Evolutionary conservation across 306 rosid genomes (phyloP), one percentile per base, ranked within the genome.

Genomic region (Lathyrus oleraceus): DNA sequence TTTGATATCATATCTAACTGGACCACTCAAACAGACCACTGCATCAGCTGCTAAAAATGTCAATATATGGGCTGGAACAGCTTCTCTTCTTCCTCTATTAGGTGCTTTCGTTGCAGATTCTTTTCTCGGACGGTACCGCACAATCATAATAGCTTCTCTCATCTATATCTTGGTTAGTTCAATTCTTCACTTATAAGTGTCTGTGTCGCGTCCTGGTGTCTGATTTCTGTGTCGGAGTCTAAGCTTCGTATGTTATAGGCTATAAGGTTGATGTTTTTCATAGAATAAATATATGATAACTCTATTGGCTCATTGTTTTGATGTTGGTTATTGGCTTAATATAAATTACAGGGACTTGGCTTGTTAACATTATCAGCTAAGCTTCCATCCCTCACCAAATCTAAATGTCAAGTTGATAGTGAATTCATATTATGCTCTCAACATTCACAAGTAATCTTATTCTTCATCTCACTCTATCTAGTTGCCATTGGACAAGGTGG

Each of bases 31-130:
- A 0, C 88, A 86, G 82, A 79, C 62, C 11, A 84, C 82, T 0
- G 91, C 77, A 19, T 14, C 81, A 0, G 91, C 91, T 6, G 91
- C 88, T 1, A 66, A 75, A 72, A 84, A 69, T 63, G 87, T 84
- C 0, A 86, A 84, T 70, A 10, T 77, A 0, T 86, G 91, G 91
- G 60, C 78, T 10, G 91, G 91, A 61, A 78, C 87, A 1, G 71
- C 83, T 64, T 30, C 83, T 27, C 54, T 86, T 52, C 82, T 86
- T 42, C 83, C 91, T 10, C 73, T 86, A 0, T 6, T 78, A 1
- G 91, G 91, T 1, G 91, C 87, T 5, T 82, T 78, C 9, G 35
- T 82, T 1, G 89, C 92, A 14, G 92, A 87, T 15, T 80, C 86
- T 7, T 49, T 53, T 52, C 76, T 87, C 3, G 92, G 92, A 16